Evolutionary conservation across 228 moss, liverwort and hornwort genomes (phyloP), one percentile per base, ranked within the genome.

Genomic region (Sphagnum fallax): DNA sequence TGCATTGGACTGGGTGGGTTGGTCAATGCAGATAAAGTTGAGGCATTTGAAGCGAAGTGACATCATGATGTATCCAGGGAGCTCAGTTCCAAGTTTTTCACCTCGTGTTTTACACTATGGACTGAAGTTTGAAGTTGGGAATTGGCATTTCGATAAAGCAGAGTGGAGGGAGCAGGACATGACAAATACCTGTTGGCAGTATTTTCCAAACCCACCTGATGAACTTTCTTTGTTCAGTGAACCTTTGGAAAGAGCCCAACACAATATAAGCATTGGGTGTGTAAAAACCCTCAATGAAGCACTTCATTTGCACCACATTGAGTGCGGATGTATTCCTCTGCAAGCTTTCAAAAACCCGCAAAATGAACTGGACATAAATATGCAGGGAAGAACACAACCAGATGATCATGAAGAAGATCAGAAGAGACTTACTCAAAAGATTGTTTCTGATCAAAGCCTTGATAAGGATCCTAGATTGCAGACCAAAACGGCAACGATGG

Each of bases 51-150:
- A 87, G 74, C 76, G 83, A 18, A 74, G 77, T n/a, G 82, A 87
- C 60, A 85, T 98, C 5, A 98, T 98, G 97, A 74, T 98, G 67
- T 98, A 91, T 60, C 91, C 97, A 2, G 93, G 97, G 10, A 93
- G 93, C 53, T 32, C 32, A 32, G 75, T 87, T 69, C 89, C 90
- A 51, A 5, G 59, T 66, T 69, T 76, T 3, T 82, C 81, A 4
- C 87, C 89, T 11, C 85, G 79, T 51, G 72, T 98, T 68, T 83
- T 98, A 48, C 97, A 98, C 74, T 98, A 91, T 62, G 93, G 97
- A 65, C 71, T 98, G 65, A 69, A 70, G 6, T 93, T 98, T 61
- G 66, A 62, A 10, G 87, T 93, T 48, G 87, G 93, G 5, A 73
- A 83, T 55, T 98, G 91, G 93, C 79, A 88, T 79, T 98, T 93